Conservation (phyloP, 1,284 basidiomycete genomes). For the Schizophyllum amplum region DNA sequence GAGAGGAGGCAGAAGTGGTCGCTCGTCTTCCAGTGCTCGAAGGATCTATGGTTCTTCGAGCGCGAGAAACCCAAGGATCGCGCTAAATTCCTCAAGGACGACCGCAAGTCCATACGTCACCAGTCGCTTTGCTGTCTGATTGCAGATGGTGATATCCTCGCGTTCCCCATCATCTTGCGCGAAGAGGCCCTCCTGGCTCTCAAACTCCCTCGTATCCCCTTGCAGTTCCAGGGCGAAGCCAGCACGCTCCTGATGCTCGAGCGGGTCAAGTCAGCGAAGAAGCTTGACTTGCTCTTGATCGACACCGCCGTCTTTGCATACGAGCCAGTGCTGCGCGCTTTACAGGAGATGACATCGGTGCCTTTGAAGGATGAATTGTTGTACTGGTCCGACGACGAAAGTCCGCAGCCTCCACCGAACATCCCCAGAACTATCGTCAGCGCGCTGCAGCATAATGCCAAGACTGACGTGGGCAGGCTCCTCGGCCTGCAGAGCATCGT, state of each 20-base stretch:
- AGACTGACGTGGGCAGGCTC: constrained; percentile 31
- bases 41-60: constrained; percentile 35
- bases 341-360: constrained; percentile 35
- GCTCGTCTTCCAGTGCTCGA: constrained; percentile 31
- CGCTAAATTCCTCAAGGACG: constrained; percentile 34
- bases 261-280: constrained; percentile 25
- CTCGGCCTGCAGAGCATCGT: constrained; percentile 31
- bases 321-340: constrained; percentile 45
- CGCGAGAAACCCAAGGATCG: constrained; percentile 30
- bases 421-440: constrained; percentile 21
- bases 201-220: constrained; percentile 38
- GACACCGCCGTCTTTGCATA: constrained; percentile 54
- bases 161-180: constrained; percentile 44
- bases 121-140: constrained; percentile 43
- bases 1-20: constrained; percentile 36
- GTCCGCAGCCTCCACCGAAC: constrained; percentile 10
- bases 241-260: constrained; percentile 30
- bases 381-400: constrained; percentile 34
- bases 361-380: constrained; percentile 43
- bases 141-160: constrained; percentile 37
- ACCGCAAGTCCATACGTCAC: constrained; percentile 14
- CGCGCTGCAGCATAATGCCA: constrained; percentile 24
- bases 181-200: constrained; percentile 42
- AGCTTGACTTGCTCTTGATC: constrained; percentile 43
- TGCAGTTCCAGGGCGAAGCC: constrained; percentile 40